A percentile compares a stretch with the other conserved stretches of the same genome.
Conservation (phyloP, 805 yeast species). For the Starmera dryadoides region DNA sequence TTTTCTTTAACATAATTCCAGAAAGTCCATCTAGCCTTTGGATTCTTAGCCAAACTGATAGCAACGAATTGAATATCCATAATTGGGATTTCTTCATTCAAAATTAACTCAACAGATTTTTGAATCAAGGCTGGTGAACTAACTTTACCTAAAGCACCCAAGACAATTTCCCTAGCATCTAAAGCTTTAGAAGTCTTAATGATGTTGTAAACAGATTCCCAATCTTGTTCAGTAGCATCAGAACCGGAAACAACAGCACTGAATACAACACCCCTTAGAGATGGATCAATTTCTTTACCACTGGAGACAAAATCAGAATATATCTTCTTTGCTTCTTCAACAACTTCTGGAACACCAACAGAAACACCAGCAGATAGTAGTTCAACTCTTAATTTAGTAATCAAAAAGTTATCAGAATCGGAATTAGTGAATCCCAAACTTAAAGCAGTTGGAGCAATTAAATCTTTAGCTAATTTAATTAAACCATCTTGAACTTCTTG, state of each 20-base stretch:
- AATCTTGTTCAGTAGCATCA: slow-evolving; percentile 54
- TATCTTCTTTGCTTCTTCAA: slow-evolving; percentile 36
- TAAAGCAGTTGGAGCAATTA: slow-evolving; percentile 47
- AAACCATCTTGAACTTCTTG: slow-evolving; percentile 39
- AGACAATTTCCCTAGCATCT: slow-evolving; percentile 63
- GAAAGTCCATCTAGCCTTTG: slow-evolving; percentile 53
- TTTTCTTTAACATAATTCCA: slow-evolving; percentile 67
- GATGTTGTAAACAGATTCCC: slow-evolving; percentile 49
- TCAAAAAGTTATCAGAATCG: slow-evolving; percentile 46
- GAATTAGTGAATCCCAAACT: slow-evolving; percentile 60
- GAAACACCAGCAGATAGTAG: slow-evolving; percentile 55
- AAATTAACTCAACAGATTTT: slow-evolving; percentile 45
- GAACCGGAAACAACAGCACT: slow-evolving; percentile 59
- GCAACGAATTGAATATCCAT: slow-evolving; percentile 76
- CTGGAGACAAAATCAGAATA: slow-evolving; percentile 53
- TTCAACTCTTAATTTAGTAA: slow-evolving; percentile 58
- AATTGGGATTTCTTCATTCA: slow-evolving; percentile 49
- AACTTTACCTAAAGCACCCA: slow-evolving; percentile 60
- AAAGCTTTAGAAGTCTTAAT: slow-evolving; percentile 50
- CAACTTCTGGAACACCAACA: slow-evolving; percentile 41
- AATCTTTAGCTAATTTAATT: slow-evolving; percentile 42
- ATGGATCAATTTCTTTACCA: slow-evolving; percentile 68
- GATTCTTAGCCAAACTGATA: slow-evolving; percentile 56
- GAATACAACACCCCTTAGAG: slow-evolving; percentile 62
- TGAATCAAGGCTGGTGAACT: slow-evolving; percentile 41